phyloP scores from a whole-genome alignment of 371 early-diverging fungal species.

The Zychaea mexicana region DNA sequence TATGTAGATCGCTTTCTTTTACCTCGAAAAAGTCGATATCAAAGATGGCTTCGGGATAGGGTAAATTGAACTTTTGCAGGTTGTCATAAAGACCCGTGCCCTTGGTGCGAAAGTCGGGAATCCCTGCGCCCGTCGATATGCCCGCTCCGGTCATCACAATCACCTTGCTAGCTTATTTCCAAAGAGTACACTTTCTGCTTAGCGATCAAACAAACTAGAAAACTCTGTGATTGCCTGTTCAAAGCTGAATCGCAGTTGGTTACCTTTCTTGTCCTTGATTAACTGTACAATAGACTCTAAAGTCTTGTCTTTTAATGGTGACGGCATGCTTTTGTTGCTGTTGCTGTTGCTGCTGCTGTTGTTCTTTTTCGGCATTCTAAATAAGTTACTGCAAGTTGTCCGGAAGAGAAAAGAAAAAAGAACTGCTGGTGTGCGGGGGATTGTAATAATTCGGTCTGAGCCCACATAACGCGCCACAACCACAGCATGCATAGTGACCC shows the following conservation, averaged over 20 bases:
- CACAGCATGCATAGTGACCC: too few species aligned
- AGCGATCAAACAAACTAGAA: neutral
- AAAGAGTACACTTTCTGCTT: neutral
- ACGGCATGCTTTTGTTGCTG: slow-evolving; percentile 4
- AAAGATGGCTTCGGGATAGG: slow-evolving; percentile 95
- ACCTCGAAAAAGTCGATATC: slow-evolving; percentile 86
- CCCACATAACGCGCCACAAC: too few species aligned
- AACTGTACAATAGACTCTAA: slow-evolving; percentile 32
- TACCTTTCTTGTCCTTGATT: slow-evolving; percentile 34
- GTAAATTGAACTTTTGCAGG: slow-evolving; percentile 82
- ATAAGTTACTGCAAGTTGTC: too few species aligned
- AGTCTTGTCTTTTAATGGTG: slow-evolving; percentile 19
- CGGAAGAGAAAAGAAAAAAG: too few species aligned
- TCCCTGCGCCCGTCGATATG: slow-evolving; percentile 91
- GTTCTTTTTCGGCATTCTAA: neutral
- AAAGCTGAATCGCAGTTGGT: neutral
- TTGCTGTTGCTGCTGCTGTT: neutral
- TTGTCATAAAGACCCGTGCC: slow-evolving; percentile 94
- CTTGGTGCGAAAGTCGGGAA: slow-evolving; percentile 91
- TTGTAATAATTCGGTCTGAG: too few species aligned
- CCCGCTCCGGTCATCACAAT: slow-evolving; percentile 96
- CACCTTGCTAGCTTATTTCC: slow-evolving; percentile 68
- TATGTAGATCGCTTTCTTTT: too few species aligned
- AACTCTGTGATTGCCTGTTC: too few species aligned
- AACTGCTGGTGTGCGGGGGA: too few species aligned